These are phyloP conservation scores for Pleomassaria siparia DNA, from an alignment of 2,329 filamentous ascomycete genomes.

Conservation along the genomic window DNA sequence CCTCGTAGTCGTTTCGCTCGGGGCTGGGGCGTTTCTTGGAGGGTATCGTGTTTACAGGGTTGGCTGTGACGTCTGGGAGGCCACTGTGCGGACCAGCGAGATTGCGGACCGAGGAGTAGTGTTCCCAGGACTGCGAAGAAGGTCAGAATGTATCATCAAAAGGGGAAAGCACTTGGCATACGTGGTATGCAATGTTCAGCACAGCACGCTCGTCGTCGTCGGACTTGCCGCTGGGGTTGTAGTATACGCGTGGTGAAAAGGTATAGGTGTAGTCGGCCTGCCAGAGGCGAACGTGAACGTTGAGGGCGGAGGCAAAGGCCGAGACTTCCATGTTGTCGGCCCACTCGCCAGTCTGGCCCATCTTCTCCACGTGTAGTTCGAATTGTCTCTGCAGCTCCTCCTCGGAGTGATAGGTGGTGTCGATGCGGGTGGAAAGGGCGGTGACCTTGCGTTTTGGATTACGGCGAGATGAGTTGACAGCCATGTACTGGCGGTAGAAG, in stretches of 20 bases:
- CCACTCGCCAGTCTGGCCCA: constrained; percentile 63
- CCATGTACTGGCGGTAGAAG: constrained; percentile 67
- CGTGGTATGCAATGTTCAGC: constrained; percentile 65
- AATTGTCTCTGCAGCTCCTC: constrained; percentile 57
- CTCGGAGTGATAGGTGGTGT: constrained; percentile 51
- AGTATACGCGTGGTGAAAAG: constrained; percentile 47
- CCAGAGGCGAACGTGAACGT: constrained; percentile 65
- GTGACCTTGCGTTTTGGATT: constrained; percentile 59
- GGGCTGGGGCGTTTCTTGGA: constrained; percentile 53
- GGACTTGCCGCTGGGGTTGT: constrained; percentile 27
- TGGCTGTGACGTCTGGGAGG: constrained; percentile 49
- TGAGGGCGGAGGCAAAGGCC: constrained; percentile 64
- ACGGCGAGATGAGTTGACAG: constrained; percentile 56
- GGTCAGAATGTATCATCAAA: constrained; percentile 16
- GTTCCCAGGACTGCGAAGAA: constrained; percentile 58
- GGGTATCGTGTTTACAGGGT: constrained; percentile 28
- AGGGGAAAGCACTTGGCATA: constrained; percentile 31
- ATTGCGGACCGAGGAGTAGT: constrained; percentile 68
- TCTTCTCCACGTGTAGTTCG: constrained; percentile 58
- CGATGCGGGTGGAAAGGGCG: constrained; percentile 48
- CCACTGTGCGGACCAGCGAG: constrained; percentile 61
- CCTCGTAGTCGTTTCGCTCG: constrained; percentile 55
- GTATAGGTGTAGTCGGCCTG: constrained; percentile 55
- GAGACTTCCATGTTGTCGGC: constrained; percentile 69
- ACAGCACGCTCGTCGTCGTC: constrained; percentile 39